Percentiles rank a stretch among this genome's conserved stretches.
Evolutionary conservation across 345 rosid genomes (phyloP).

Genomic region (Draba incana): DNA sequence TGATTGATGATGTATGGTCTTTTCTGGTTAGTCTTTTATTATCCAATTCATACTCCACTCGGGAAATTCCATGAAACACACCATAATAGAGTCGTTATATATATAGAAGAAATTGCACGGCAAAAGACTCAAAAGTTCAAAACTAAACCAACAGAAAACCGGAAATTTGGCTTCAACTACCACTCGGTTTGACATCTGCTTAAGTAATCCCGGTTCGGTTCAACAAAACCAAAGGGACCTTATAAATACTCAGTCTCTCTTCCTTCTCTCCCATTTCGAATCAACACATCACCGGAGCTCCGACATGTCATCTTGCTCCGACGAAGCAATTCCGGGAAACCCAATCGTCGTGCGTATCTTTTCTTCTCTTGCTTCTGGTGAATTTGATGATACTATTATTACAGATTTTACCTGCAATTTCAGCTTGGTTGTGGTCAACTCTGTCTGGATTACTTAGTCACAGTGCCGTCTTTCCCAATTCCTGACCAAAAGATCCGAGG

Average conservation of each 20-base stretch:
- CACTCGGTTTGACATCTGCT: not conserved
- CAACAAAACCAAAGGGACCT: not conserved
- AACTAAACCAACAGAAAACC: not conserved
- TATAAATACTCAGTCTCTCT: conserved; percentile 3
- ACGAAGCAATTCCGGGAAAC: conserved; percentile 11
- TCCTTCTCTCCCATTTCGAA: not conserved
- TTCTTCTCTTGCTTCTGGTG: not conserved
- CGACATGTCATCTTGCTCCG: conserved; percentile 54
- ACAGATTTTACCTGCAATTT: not conserved
- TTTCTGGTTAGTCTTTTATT: not conserved
- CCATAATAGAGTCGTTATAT: not conserved
- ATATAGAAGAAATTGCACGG: not conserved
- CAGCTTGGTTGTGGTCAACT: conserved; percentile 80
- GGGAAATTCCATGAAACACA: not conserved
- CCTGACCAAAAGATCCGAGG: conserved; percentile 83
- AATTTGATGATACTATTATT: not conserved
- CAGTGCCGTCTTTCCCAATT: conserved; percentile 72
- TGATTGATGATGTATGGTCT: too few relatives aligned
- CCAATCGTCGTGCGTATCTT: conserved; percentile 43
- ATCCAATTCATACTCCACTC: not conserved
- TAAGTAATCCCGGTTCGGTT: not conserved
- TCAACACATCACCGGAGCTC: conserved; percentile 2
- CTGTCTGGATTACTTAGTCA: conserved; percentile 71
- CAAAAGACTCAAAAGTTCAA: not conserved
- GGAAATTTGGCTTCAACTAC: conserved; percentile 4